Base-by-base conservation (phyloP, 1,139 yeast species). In the Yarrowia galli region DNA sequence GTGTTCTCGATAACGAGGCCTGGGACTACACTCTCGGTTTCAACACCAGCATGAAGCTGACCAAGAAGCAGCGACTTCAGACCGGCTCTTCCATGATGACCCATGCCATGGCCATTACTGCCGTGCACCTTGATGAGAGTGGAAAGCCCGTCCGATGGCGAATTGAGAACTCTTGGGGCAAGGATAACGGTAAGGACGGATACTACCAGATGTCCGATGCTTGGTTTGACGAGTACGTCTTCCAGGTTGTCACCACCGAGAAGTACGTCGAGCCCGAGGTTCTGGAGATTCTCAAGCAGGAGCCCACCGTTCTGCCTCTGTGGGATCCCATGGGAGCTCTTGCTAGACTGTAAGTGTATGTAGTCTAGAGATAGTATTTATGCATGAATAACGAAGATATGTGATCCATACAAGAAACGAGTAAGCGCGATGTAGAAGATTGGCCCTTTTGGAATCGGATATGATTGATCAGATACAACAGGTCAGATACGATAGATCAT, bases 81-180 rank as follows among this genome's bases (percentile, higher is more conserved):
- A 80, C 86, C 23, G 88, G 87, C 3, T 83, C 89, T 1, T 85
- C 89, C 2, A 81, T 81, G 70, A 86, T 87, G 89, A 86, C 88
- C 35, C 91, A 87, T 73, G 91, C 90, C 22, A 87, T 87, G 91
- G 88, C 85, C 1, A 79, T 87, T 54, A 84, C 89, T 36, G 91
- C 87, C 18, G 91, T 87, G 67, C 89, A 87, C 75, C 75, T 77
- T 20, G 78, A 79, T 32, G 80, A 80, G 68, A 15, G 16, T 12
- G 84, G 83, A 46, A 77, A 78, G 67, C 91, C 91, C 1, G 79
- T 85, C 23, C 83, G 89, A 76, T 87, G 91, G 90, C 85, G 86
- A 77, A 87, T 87, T 69, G 88, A 87, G 76, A 87, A 87, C 77
- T 86, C 90, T 3, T 87, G 91, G 91, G 91, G 91, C 68, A 84